These are phyloP conservation scores for Viola odorata DNA, from an alignment of 345 rosid genomes.

Conservation along the genomic window DNA sequence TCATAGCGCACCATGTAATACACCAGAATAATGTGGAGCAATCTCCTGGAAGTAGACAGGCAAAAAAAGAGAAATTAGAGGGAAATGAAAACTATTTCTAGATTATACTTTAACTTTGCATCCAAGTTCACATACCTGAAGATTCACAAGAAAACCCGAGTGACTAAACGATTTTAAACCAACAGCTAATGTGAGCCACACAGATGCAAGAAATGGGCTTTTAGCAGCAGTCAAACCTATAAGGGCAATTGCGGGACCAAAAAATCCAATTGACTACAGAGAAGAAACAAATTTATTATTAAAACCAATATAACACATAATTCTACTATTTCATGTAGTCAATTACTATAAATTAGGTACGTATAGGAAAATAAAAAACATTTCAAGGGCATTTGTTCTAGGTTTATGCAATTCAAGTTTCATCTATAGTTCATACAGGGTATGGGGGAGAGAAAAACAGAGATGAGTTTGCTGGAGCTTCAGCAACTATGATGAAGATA, in stretches of 20 bases:
- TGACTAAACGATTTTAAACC: constrained; percentile 94
- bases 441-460: not conserved
- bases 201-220: constrained; percentile 65
- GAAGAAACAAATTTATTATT: constrained; percentile 7
- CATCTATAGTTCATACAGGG: too few relatives aligned
- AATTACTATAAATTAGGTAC: not conserved
- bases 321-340: not conserved
- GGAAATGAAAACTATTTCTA: not conserved
- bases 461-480: not conserved
- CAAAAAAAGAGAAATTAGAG: constrained; percentile 17
- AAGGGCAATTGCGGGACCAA: constrained; percentile 77
- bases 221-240: constrained; percentile 74
- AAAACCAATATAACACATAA: not conserved
- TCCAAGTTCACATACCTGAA: constrained; percentile 55
- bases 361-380: not conserved
- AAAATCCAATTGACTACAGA: constrained; percentile 83
- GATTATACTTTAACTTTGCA: not conserved
- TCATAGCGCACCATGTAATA: constrained; percentile 60
- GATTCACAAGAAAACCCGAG: constrained; percentile 88
- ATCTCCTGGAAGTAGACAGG: constrained; percentile 58
- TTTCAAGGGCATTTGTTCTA: too few relatives aligned
- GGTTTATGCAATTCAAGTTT: too few relatives aligned
- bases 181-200: constrained; percentile 90
- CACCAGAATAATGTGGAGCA: constrained; percentile 85
- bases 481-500: too few relatives aligned